Conservation (phyloP, 129 eudicot genomes). For the Chrysanthemum makinoi region DNA sequence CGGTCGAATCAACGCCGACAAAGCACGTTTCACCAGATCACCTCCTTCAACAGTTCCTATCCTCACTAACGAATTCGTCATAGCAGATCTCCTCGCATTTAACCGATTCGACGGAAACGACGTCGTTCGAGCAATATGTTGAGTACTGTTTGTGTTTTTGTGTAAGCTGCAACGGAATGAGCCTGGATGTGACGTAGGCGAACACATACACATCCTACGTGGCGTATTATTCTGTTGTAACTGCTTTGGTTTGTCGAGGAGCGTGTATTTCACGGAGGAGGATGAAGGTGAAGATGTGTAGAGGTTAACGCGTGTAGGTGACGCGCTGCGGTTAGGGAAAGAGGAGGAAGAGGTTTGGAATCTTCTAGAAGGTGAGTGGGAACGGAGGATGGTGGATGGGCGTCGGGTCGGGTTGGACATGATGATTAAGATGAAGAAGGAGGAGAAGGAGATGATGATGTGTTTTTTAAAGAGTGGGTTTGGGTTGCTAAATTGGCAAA, state of each 20-base stretch:
- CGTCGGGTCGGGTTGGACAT: constrained; percentile 57
- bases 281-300: constrained; percentile 24
- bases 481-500: constrained; percentile 69
- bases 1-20: constrained; percentile 80
- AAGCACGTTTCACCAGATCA: constrained; percentile 72
- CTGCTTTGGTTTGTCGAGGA: constrained; percentile 38
- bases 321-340: constrained; percentile 36
- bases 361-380: constrained; percentile 53
- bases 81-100: constrained; percentile 71
- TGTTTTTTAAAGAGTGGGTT: constrained; percentile 21
- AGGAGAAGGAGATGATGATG: neutral
- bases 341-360: constrained; percentile 40
- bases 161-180: constrained; percentile 78
- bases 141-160: constrained; percentile 31
- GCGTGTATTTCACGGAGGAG: neutral
- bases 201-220: constrained; percentile 79
- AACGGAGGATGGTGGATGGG: constrained; percentile 38
- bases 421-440: no score
- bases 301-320: constrained; percentile 53
- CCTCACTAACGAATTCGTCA: constrained; percentile 81
- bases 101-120: constrained; percentile 57
- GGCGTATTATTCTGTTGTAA: constrained; percentile 27
- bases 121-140: neutral
- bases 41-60: constrained; percentile 81
- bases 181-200: constrained; percentile 93